Evolutionary conservation across 345 rosid genomes (phyloP), one percentile per base, ranked within the genome.

Genomic region (Draba incana): DNA sequence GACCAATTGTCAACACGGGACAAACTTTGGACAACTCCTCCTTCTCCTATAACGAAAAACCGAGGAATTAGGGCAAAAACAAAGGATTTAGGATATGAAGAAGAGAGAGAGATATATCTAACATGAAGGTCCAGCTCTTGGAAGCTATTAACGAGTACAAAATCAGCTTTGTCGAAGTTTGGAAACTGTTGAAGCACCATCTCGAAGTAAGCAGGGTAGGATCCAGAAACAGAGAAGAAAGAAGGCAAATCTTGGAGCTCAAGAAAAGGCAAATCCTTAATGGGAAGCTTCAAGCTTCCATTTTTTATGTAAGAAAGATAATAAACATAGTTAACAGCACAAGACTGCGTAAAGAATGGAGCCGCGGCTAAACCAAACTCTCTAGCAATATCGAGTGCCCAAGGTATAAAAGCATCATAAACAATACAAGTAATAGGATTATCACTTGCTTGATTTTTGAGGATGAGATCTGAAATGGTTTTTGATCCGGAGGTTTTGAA

Each of bases 361-460:
- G 87, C 86, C 0, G 62, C 88, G 8, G 64, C 27, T 4, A 88
- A 45, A n/a, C 82, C 88, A 5, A 77, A 78, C 41, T 63, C 68
- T 57, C 81, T 78, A 43, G 89, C 86, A 4, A 88, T 82, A 4
- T 86, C 91, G 10, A 88, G 72, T 9, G 78, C 88, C 97, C 96
- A 91, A 0, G 83, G 77, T 23, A 83, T 51, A 62, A 85, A 84
- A 5, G 89, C 73, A 62, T 91, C 97, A 16, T 91, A 88, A 1
- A 91, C 62, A 8, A 88, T 24, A 58, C 88, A 83, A 13, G 78
- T 75, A 11, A 85, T 23, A 0, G 91, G 89, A 45, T 72, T 42
- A 1, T 69, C 44, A 2, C 84, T 67, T 49, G 45, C 62, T 15
- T 42, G 51, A 61, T 81, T 66, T 44, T 80, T 79, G 1, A 14